A percentile compares a stretch with the other conserved stretches of the same genome.
These are phyloP conservation scores for Sugiyamaella japonica DNA, from an alignment of 1,139 yeast genomes.

Conservation along the genomic window DNA sequence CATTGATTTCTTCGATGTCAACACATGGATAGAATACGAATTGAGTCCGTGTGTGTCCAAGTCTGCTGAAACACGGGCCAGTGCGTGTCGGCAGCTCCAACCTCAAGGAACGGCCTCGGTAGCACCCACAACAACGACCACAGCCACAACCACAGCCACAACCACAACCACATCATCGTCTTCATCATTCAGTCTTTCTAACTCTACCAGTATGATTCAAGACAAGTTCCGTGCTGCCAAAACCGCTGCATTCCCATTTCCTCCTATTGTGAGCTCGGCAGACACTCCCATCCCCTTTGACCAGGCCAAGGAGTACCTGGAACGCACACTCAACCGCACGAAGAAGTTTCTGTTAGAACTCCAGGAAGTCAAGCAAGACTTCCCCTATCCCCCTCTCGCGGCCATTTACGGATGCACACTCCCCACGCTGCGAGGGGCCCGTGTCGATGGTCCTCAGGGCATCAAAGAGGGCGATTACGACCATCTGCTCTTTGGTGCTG, in stretches of 20 bases:
- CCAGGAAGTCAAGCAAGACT: conserved; percentile 48
- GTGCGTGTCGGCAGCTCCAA: conserved; percentile 4
- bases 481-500: conserved; percentile 81
- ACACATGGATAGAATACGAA: conserved; percentile 75
- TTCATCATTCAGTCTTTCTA: not conserved
- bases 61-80: conserved; percentile 16
- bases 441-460: conserved; percentile 60
- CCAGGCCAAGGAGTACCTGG: conserved; percentile 64
- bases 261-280: not conserved
- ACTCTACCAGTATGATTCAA: conserved; percentile 5
- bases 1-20: conserved; percentile 75
- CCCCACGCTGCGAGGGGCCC: conserved; percentile 81
- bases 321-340: conserved; percentile 60
- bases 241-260: conserved; percentile 1
- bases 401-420: conserved; percentile 75
- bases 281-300: conserved; percentile 46
- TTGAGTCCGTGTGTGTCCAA: conserved; percentile 71
- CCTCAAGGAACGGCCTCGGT: not conserved
- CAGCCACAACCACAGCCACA: too few species aligned
- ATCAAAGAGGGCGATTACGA: conserved; percentile 71
- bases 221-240: conserved; percentile 14
- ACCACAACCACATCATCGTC: not conserved
- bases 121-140: not conserved
- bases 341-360: conserved; percentile 60
- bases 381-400: conserved; percentile 77